These are phyloP conservation scores for Ampelomyces quisqualis DNA, from an alignment of 2,329 filamentous ascomycete genomes.

Conservation along the genomic window DNA sequence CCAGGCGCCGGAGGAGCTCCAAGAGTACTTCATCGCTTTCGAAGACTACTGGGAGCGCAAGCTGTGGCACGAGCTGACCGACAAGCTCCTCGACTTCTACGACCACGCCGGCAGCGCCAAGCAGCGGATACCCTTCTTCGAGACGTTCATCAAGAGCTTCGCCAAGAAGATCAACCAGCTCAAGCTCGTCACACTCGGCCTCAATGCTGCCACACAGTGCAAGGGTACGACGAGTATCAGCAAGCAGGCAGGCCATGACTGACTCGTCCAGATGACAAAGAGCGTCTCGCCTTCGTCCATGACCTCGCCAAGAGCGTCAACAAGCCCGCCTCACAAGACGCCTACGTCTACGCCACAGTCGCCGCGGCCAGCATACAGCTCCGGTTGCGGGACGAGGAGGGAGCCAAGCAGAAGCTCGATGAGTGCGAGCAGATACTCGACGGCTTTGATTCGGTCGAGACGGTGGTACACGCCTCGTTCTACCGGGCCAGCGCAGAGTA, in stretches of 20 bases:
- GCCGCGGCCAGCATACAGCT: slow-evolving; percentile 87
- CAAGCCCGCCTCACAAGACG: slow-evolving; percentile 90
- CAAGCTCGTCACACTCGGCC: slow-evolving; percentile 87
- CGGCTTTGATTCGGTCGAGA: slow-evolving; percentile 91
- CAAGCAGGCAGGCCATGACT: slow-evolving; percentile 6
- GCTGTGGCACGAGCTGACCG: slow-evolving; percentile 97
- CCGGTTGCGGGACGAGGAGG: slow-evolving; percentile 74
- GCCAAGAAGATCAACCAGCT: slow-evolving; percentile 99
- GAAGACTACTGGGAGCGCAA: slow-evolving; percentile 98
- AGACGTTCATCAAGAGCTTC: slow-evolving; percentile 92
- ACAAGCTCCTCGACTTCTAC: slow-evolving; percentile 86
- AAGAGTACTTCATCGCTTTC: slow-evolving; percentile 84
- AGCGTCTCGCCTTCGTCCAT: slow-evolving; percentile 82
- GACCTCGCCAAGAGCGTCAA: slow-evolving; percentile 84
- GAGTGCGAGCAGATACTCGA: slow-evolving; percentile 85
- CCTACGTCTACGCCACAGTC: slow-evolving; percentile 89
- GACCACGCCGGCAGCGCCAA: slow-evolving; percentile 74
- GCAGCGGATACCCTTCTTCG: slow-evolving; percentile 87
- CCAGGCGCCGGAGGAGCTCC: slow-evolving; percentile 80
- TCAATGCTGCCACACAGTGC: slow-evolving; percentile 84
- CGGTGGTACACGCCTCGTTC: slow-evolving; percentile 91
- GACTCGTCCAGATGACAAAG: slow-evolving; percentile 69
- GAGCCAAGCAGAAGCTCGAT: slow-evolving; percentile 82
- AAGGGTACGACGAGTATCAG: slow-evolving; percentile 56
- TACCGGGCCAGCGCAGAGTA: slow-evolving; percentile 95